Evolutionary conservation across 495 filamentous ascomycete species (phyloP), one percentile per base, ranked within the genome.

Genomic region (Acidiella bohemica): DNA sequence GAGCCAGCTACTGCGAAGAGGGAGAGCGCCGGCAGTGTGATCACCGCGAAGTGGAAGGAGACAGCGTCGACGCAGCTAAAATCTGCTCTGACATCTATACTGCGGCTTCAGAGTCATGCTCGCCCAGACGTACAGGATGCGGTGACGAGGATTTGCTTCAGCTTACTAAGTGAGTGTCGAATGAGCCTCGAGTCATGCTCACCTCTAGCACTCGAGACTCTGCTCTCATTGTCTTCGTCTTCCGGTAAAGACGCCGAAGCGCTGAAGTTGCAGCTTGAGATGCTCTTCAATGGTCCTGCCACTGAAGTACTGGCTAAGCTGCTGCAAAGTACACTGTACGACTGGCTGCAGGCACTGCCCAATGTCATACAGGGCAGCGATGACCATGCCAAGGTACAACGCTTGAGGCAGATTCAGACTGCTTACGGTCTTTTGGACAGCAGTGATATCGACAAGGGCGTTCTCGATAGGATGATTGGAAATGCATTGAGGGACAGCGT

Each of bases 341-440:
- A 71, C 27, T 94, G 86, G 87, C 67, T 90, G 12, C 71, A 73
- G 2, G 71, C 80, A 13, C 70, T 96, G 20, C 81, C 92, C 3
- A 69, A 84, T 26, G 59, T 82, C 9, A 90, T 95, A 73, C 82
- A 86, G 55, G 74, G 76, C 18, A 81, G 75, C 40, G 88, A 99
- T 40, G 84, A 95, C 46, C 67, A 60, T 6, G 60, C 74, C 23
- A 93, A 90, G 53, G 67, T 75, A 28, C 69, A 71, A 50, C 76
- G 74, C 14, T 72, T 94, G 36, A 66, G 70, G 23, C 79, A 82
- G 45, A 72, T 96, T 29, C 75, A 77, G 4, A 73, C 76, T 28
- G 76, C 81, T 0, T 81, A 78, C 42, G 66, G 72, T n/a, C 55
- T 93, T 6, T 62, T 93, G 3, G 68, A 67, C 4, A 67, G 73